Conservation (phyloP, 495 filamentous ascomycete genomes). For the Bombardia bombarda region DNA sequence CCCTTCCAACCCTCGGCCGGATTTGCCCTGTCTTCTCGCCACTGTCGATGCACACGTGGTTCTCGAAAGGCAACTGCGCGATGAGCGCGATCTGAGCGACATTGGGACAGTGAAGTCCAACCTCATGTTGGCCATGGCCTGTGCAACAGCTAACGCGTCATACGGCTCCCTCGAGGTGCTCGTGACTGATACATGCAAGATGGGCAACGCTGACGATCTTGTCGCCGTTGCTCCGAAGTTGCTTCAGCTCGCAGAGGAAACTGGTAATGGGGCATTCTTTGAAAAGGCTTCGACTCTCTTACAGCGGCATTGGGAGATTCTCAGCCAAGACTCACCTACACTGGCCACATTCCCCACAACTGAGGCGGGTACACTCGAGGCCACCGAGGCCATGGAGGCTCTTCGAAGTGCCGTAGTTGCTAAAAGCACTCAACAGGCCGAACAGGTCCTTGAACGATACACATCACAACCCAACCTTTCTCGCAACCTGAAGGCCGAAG, state of each 20-base stretch:
- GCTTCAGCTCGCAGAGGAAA: background rate
- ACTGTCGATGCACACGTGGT: conserved; percentile 1
- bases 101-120: background rate
- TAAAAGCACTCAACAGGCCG: background rate
- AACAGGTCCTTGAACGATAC: background rate
- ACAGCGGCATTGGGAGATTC: background rate
- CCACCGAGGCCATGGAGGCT: background rate
- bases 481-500: background rate
- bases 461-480: background rate
- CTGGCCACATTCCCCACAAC: background rate
- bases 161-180: background rate
- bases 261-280: background rate
- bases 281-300: background rate
- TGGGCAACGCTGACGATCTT: background rate
- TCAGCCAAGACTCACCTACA: background rate
- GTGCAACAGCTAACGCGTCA: conserved; percentile 1
- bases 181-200: background rate
- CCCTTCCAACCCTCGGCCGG: background rate
- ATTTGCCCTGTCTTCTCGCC: conserved; percentile 1
- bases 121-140: background rate
- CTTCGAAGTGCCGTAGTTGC: background rate
- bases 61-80: background rate
- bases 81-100: background rate
- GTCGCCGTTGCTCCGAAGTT: background rate
- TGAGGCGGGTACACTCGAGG: background rate